Base-by-base conservation (phyloP, 495 filamentous ascomycete species). In the Penicillium malachiteum region DNA sequence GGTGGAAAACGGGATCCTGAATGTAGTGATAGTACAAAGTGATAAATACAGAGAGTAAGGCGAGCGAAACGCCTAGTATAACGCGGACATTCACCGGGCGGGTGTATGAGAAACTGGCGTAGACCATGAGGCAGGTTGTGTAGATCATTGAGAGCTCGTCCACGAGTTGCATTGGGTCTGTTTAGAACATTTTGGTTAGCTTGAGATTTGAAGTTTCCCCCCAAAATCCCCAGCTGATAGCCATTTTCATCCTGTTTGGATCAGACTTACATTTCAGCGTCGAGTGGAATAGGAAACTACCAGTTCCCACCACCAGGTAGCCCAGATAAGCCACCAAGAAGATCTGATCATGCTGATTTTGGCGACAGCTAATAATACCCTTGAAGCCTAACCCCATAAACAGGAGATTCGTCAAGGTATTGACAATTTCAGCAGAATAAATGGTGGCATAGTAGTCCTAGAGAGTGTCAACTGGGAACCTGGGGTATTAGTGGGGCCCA, bases 81-180 rank as follows among this genome's bases (percentile, higher is more conserved):
- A 80, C 45, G 7, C 83, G 79, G 35, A 86, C 74, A n/a, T 52
- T 58, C 10, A 64, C 60, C 5, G 90, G 76, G 55, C 80, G 79
- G 5, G 78, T 82, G 71, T 93, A 88, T 9, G 88, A 85, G 69
- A 96, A 94, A 16, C 89, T 89, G 12, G 90, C 91, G 69, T 87
- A 96, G 69, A 79, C 86, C 87, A 96, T 95, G n/a, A 96, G 71
- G 59, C 88, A 95, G 7, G 93, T 95, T 1, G 93, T 96, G 68
- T 98, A 97, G 31, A 98, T 96, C 94, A 97, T 97, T 56, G 87
- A 90, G 7, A 97, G 81, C 72, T 98, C 94, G 64, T 98, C 94
- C 34, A 97, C 88, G 13, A 97, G 84, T 67, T 98, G 94, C 94
- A 96, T 96, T 2, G 92, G 91, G 72, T 98, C 92, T 96, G 68